A percentile compares a stretch with the other conserved stretches of the same genome.
Conservation (phyloP, 164 flowering plant species). For the Umbilicus rupestris region DNA sequence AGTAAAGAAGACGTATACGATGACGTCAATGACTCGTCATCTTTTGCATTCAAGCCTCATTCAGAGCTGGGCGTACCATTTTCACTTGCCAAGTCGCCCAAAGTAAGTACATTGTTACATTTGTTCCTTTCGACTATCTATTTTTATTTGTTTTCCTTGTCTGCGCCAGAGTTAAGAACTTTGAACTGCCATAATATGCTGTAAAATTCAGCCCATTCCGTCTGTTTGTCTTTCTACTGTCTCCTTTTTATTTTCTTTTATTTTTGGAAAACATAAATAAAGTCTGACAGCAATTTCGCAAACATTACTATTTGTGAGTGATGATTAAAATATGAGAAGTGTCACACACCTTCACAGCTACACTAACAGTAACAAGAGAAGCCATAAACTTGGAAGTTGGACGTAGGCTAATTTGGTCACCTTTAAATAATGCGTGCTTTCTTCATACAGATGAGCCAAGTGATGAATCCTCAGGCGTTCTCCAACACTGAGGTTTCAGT, state of each 20-base stretch:
- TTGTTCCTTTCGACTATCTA: neutral
- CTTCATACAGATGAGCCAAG: slow-evolving; percentile 22
- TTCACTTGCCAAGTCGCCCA: slow-evolving; percentile 25
- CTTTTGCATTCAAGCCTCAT: slow-evolving; percentile 63
- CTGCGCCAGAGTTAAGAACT: neutral
- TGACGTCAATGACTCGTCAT: slow-evolving; percentile 29
- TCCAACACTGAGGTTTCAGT: slow-evolving; percentile 34
- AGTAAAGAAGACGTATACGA: slow-evolving; percentile 36
- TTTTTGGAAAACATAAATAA: too few species aligned
- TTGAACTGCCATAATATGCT: too few species aligned
- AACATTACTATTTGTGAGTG: too few species aligned
- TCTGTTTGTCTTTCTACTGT: neutral
- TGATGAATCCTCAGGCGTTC: slow-evolving; percentile 26
- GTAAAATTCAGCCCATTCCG: neutral
- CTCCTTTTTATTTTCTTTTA: too few species aligned
- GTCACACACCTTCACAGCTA: too few species aligned
- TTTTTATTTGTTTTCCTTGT: neutral
- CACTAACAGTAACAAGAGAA: too few species aligned
- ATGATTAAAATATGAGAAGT: too few species aligned
- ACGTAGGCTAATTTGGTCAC: too few species aligned
- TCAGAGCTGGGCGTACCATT: slow-evolving; percentile 31
- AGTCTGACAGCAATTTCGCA: too few species aligned
- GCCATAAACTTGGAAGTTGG: too few species aligned
- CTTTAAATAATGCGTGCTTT: slow-evolving; percentile 6
- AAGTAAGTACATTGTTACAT: slow-evolving; percentile 29